Base-by-base conservation (phyloP, 306 rosid species). In the Lathyrus oleraceus region DNA sequence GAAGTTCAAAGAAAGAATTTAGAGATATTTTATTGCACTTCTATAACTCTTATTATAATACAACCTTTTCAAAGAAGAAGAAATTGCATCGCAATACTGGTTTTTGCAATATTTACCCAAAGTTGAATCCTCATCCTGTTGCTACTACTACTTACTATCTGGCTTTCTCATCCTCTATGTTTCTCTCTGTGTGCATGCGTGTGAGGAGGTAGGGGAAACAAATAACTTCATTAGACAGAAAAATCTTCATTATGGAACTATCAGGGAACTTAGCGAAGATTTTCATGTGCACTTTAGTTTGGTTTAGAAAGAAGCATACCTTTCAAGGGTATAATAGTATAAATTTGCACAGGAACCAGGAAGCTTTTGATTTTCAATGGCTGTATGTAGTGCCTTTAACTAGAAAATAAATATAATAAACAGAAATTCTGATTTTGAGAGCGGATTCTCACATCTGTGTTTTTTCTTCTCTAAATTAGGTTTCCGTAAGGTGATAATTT, bases 361-460 rank as follows among this genome's bases (percentile, higher is more conserved):
- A 30, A 30, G 35, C 35, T 30, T 30, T 30, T 30, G 35, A 30
- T 30, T 30, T 30, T 32, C 38, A 32, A 32, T 32, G 38, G 38
- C 5, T 32, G 38, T 32, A 6, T 32, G 38, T 32, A 6, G 8
- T 32, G 38, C 38, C 6, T 32, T 32, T 32, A 32, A 6, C 38
- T 5, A 5, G 39, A 16, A 48, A 62, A 43, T 43, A 13, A 12
- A 3, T 43, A 43, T 43, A 43, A 43, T 43, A 12, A 43, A 13
- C 48, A 39, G 49, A 23, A 30, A 20, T 61, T 75, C 54, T 59
- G 63, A 64, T 65, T 78, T 65, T 45, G 5, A 32, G 38, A 16
- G 35, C 5, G 39, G 11, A 25, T 45, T 30, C 42, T 45, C 28
- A 14, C 21, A 4, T 49, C 9, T 13, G 39, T 4, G 12, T 8